These are phyloP conservation scores for Rutidosis leptorrhynchoides DNA, from an alignment of 129 eudicot species.

Conservation along the genomic window DNA sequence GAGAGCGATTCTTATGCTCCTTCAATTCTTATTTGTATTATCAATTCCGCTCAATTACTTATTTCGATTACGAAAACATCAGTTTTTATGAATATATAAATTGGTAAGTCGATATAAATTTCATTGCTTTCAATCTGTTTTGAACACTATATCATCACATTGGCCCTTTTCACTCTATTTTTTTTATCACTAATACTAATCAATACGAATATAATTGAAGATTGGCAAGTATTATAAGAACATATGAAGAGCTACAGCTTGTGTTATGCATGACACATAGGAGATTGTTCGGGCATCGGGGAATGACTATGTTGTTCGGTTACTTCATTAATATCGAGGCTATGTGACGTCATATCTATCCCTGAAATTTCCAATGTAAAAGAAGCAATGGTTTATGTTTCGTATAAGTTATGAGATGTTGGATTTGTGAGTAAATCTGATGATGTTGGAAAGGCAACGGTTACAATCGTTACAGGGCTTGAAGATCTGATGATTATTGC, in stretches of 20 bases:
- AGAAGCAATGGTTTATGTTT: conserved; percentile 69
- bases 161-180: too few relatives aligned
- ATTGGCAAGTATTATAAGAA: conserved; percentile 72
- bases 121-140: conserved; percentile 1
- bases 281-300: conserved; percentile 91
- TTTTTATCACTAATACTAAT: too few relatives aligned
- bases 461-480: conserved; percentile 77
- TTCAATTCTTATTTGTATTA: not conserved
- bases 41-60: not conserved
- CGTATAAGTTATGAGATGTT: conserved; percentile 78
- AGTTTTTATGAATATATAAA: conserved; percentile 1
- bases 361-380: conserved; percentile 71
- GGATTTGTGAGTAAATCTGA: conserved; percentile 98
- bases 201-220: conserved; percentile 44
- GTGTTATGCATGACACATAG: conserved; percentile 97
- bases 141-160: too few relatives aligned
- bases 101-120: not conserved
- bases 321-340: conserved; percentile 69
- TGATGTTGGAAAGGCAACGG: conserved; percentile 83
- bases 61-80: conserved; percentile 10
- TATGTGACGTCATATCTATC: conserved; percentile 83
- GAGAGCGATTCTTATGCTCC: not conserved
- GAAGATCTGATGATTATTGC: too few relatives aligned
- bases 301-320: conserved; percentile 85
- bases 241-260: conserved; percentile 82